phyloP scores from a whole-genome alignment of 2,329 filamentous ascomycete species.

The Tolypocladium capitatum region DNA sequence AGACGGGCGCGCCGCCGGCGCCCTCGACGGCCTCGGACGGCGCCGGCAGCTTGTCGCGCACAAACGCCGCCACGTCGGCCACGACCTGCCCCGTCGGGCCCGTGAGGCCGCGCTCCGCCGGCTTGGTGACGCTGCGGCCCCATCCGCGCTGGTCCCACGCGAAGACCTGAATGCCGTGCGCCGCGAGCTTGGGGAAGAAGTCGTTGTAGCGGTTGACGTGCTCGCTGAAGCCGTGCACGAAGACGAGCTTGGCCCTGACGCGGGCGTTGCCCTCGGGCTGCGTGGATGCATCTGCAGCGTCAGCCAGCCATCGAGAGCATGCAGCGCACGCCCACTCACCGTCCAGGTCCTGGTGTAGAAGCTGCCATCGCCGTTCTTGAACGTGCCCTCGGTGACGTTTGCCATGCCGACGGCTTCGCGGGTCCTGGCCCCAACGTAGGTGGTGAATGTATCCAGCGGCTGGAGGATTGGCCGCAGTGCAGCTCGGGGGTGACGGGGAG shows the following conservation, averaged over 20 bases:
- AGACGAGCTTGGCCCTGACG: conserved; percentile 58
- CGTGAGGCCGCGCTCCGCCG: conserved; percentile 54
- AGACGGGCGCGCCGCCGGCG: conserved; percentile 42
- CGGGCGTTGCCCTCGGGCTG: conserved; percentile 35
- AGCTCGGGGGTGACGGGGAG: background rate
- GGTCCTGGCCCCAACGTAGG: background rate
- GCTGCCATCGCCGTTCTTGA: conserved; percentile 28
- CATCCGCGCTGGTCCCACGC: conserved; percentile 81
- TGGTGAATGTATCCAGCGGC: background rate
- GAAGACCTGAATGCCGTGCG: conserved; percentile 60
- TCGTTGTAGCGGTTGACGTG: conserved; percentile 65
- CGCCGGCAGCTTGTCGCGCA: conserved; percentile 42
- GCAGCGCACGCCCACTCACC: too few relatives aligned
- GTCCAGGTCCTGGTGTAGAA: conserved; percentile 47
- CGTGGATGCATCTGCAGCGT: background rate
- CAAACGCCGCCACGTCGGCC: conserved; percentile 65
- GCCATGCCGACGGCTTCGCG: conserved; percentile 14
- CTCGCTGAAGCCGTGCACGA: conserved; percentile 85
- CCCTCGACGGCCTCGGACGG: background rate
- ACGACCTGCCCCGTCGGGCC: conserved; percentile 63
- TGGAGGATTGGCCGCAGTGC: background rate
- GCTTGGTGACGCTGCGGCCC: conserved; percentile 56
- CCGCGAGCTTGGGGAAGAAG: conserved; percentile 59
- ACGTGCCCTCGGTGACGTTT: conserved; percentile 35
- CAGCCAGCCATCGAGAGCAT: too few relatives aligned